These are phyloP conservation scores for Neonectria magnoliae DNA, from an alignment of 2,329 filamentous ascomycete genomes.

Conservation along the genomic window DNA sequence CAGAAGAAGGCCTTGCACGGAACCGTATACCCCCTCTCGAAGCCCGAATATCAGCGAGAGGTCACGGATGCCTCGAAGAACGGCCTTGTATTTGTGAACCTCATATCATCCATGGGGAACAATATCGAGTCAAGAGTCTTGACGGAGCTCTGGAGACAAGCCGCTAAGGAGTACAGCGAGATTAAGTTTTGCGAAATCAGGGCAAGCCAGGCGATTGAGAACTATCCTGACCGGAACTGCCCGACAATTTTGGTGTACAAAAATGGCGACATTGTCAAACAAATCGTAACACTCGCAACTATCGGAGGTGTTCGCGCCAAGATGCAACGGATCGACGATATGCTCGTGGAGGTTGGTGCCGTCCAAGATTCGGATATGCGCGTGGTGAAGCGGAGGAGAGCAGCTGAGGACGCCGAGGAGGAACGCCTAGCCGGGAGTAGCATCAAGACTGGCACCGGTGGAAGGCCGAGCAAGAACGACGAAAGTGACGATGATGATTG, in stretches of 20 bases:
- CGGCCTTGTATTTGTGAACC: constrained; percentile 76
- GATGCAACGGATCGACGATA: constrained; percentile 79
- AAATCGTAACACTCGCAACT: constrained; percentile 88
- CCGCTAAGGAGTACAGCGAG: constrained; percentile 87
- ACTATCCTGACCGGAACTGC: constrained; percentile 94
- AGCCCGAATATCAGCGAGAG: constrained; percentile 90
- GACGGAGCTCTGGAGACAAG: constrained; percentile 84
- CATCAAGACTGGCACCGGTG: constrained; percentile 61
- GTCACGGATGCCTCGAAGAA: constrained; percentile 90
- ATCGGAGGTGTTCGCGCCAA: constrained; percentile 77
- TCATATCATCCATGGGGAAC: constrained; percentile 79
- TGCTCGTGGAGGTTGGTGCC: constrained; percentile 85
- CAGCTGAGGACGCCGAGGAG: constrained; percentile 69
- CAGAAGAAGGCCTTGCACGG: constrained; percentile 84
- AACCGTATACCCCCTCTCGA: constrained; percentile 91
- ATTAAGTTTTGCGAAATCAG: constrained; percentile 98
- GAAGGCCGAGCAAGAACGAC: constrained; percentile 53
- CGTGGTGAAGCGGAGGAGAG: constrained; percentile 70
- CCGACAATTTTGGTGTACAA: constrained; percentile 94
- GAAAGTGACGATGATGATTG: constrained; percentile 70
- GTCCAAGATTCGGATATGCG: constrained; percentile 82
- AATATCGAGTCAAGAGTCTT: constrained; percentile 88
- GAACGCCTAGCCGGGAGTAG: constrained; percentile 61
- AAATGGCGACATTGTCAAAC: constrained; percentile 90
- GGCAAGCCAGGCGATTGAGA: constrained; percentile 92